A percentile compares a stretch with the other conserved stretches of the same genome.
These are phyloP conservation scores for Fraxinus platypoda DNA, from an alignment of 305 asterid species.

Conservation along the genomic window DNA sequence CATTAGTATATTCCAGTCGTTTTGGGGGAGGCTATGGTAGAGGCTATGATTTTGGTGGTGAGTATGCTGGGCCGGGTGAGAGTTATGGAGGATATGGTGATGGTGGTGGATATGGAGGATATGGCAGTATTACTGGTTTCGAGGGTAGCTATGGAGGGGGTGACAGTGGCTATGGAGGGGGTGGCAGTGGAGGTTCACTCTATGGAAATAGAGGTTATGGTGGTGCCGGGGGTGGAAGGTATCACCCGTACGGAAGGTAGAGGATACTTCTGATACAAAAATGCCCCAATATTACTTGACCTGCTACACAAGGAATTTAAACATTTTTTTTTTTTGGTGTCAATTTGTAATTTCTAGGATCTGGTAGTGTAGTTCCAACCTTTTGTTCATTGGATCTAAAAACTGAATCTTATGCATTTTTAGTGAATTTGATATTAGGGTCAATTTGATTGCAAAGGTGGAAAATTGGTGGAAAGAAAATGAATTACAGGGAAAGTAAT, in stretches of 20 bases:
- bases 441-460: too few species aligned
- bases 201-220: slow-evolving; percentile 34
- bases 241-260: slow-evolving; percentile 24
- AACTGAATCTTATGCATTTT: background rate
- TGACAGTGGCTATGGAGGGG: too few species aligned
- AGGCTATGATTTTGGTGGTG: slow-evolving; percentile 46
- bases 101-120: slow-evolving; percentile 9
- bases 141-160: slow-evolving; percentile 25
- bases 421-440: too few species aligned
- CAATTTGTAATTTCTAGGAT: background rate
- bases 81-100: slow-evolving; percentile 42
- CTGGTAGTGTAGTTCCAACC: slow-evolving; percentile 10
- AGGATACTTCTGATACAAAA: background rate
- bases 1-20: slow-evolving; percentile 43
- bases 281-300: background rate
- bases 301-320: background rate
- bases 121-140: background rate
- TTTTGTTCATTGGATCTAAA: slow-evolving; percentile 10
- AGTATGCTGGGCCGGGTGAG: slow-evolving; percentile 39
- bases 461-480: too few species aligned
- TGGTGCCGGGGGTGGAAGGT: slow-evolving; percentile 32
- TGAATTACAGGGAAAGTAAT: too few species aligned
- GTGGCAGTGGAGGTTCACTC: slow-evolving; percentile 31
- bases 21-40: slow-evolving; percentile 48
- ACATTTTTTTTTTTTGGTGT: too few species aligned